phyloP scores from a whole-genome alignment of 495 filamentous ascomycete species.

The Xylaria telfairii region DNA sequence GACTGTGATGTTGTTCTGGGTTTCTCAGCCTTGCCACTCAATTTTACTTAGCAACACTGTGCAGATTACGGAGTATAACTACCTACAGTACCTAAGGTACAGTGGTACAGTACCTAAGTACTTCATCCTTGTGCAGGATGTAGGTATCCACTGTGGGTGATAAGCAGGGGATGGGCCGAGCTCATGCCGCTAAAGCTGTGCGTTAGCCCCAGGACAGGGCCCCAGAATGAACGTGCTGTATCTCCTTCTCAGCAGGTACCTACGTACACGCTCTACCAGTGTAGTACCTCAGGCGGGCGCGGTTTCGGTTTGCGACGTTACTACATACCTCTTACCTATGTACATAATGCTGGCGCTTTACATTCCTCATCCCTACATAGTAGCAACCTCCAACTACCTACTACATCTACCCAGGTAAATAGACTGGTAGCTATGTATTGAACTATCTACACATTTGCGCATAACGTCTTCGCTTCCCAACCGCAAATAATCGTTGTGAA shows the following conservation, averaged over 20 bases:
- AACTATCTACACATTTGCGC: neutral
- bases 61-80: no score
- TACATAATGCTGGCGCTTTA: neutral
- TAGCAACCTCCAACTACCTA: constrained; percentile 1
- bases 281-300: no score
- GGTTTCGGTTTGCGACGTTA: constrained; percentile 6
- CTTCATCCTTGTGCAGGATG: no score
- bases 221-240: no score
- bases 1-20: constrained; percentile 28
- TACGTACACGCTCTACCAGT: no score
- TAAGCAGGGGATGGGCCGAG: neutral
- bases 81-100: no score
- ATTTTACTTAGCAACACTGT: no score
- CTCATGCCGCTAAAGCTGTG: constrained; percentile 2
- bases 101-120: no score
- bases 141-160: no score
- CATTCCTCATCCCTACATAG: constrained; percentile 11
- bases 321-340: no score
- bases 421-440: neutral
- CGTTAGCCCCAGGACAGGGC: neutral
- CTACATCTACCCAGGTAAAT: constrained; percentile 3
- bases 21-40: constrained; percentile 44
- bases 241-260: neutral
- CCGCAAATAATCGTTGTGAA: constrained; percentile 7
- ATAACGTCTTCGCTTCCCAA: neutral